Evolutionary conservation across 768 basidiomycete genomes (phyloP).

Genomic region (Lyophyllum decastes): DNA sequence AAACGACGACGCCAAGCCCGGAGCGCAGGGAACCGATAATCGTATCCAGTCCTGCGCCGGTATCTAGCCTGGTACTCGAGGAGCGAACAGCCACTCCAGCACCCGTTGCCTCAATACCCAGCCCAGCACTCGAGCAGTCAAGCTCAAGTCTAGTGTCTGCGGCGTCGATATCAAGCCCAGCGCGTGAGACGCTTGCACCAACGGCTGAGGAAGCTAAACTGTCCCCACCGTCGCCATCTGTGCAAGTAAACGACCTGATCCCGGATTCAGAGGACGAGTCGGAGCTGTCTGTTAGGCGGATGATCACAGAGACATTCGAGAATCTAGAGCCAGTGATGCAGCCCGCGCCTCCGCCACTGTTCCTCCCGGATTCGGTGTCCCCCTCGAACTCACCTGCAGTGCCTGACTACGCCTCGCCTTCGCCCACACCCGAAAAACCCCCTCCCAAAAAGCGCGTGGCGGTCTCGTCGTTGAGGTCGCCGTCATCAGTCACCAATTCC

Average conservation of each 20-base stretch:
- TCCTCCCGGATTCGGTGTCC: not conserved
- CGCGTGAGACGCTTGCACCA: not conserved
- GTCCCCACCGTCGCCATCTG: not conserved
- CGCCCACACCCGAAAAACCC: not conserved
- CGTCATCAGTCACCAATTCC: not conserved
- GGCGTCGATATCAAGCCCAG: not conserved
- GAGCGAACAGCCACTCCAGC: not conserved
- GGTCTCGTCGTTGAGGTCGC: not conserved
- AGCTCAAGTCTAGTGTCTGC: not conserved
- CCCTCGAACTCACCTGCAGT: not conserved
- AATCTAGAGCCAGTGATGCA: not conserved
- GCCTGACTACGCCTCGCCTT: not conserved
- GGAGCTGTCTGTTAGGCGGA: slow-evolving; percentile 7
- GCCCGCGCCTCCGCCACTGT: not conserved
- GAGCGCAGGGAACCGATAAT: not conserved
- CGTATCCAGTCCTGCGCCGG: not conserved
- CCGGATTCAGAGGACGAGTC: slow-evolving; percentile 10
- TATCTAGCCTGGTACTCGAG: not conserved
- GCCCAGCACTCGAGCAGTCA: not conserved
- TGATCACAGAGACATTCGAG: slow-evolving; percentile 8
- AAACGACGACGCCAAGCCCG: not conserved
- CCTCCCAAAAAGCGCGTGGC: not conserved
- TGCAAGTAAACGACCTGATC: not conserved
- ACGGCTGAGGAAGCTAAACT: not conserved
- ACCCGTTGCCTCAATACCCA: not conserved